Evolutionary conservation across 306 rosid genomes (phyloP).

Genomic region (Begonia masoniana): DNA sequence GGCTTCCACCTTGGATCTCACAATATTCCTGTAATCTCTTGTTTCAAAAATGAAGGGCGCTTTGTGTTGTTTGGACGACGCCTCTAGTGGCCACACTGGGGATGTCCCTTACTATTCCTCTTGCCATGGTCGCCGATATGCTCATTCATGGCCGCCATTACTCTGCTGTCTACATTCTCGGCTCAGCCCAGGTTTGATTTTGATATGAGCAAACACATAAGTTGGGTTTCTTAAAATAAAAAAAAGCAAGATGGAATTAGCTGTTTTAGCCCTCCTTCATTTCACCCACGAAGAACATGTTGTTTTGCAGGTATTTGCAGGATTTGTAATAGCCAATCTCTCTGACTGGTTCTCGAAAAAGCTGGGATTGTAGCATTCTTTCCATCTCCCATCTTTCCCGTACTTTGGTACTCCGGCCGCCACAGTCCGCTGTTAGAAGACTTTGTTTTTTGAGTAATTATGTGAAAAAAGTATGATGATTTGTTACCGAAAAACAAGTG

Average conservation of each 20-base stretch:
- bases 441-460: background rate
- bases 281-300: background rate
- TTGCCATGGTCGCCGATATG: slow-evolving; percentile 98
- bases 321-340: slow-evolving; percentile 88
- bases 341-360: slow-evolving; percentile 55
- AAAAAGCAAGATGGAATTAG: slow-evolving; percentile 1
- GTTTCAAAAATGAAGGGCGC: slow-evolving; percentile 46
- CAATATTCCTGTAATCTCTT: slow-evolving; percentile 1
- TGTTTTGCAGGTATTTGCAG: slow-evolving; percentile 74
- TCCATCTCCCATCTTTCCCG: background rate
- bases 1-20: background rate
- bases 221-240: background rate
- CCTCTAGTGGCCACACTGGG: slow-evolving; percentile 98
- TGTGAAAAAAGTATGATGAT: background rate
- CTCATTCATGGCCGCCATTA: slow-evolving; percentile 90
- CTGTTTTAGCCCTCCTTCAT: slow-evolving; percentile 9
- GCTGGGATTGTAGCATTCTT: slow-evolving; percentile 47
- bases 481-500: no score
- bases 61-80: slow-evolving; percentile 97
- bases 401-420: no score
- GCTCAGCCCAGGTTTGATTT: slow-evolving; percentile 61
- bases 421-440: no score
- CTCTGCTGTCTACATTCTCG: slow-evolving; percentile 81
- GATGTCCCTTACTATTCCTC: slow-evolving; percentile 98
- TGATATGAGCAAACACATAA: no score